Evolutionary conservation across 331 rosid species (phyloP).

Genomic region (Prunus yedoensis): DNA sequence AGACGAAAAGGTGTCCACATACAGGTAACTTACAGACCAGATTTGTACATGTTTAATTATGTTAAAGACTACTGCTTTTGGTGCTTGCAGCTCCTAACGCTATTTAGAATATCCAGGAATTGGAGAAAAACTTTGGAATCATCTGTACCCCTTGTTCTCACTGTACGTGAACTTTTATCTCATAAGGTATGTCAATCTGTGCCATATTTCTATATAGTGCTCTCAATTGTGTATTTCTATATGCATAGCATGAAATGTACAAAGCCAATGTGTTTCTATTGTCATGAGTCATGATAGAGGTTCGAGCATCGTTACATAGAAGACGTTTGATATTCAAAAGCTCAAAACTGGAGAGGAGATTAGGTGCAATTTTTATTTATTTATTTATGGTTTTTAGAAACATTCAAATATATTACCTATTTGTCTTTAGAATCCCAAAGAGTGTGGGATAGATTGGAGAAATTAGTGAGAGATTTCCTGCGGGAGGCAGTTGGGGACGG

Average conservation of each 20-base stretch:
- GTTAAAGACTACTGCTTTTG: conserved; percentile 5
- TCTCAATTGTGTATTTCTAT: neutral
- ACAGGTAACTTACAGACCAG: conserved; percentile 44
- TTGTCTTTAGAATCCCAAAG: too few relatives aligned
- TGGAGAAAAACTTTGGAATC: conserved; percentile 67
- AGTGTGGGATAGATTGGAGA: too few relatives aligned
- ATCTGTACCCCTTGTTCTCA: conserved; percentile 60
- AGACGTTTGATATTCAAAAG: conserved; percentile 8
- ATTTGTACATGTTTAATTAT: conserved; percentile 1
- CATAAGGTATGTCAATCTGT: conserved; percentile 61
- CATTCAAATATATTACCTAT: too few relatives aligned
- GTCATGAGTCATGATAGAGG: neutral
- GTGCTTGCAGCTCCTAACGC: conserved; percentile 27
- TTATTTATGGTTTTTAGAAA: too few relatives aligned
- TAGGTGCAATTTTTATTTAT: too few relatives aligned
- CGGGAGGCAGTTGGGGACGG: too few relatives aligned
- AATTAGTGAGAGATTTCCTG: too few relatives aligned
- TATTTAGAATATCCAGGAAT: conserved; percentile 51
- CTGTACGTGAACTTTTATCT: conserved; percentile 57
- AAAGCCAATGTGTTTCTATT: neutral
- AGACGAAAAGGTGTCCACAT: conserved; percentile 48
- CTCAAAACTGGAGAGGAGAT: neutral
- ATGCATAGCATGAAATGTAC: neutral
- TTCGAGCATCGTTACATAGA: neutral
- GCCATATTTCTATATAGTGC: conserved; percentile 3